Evolutionary conservation across 1,139 yeast species (phyloP), one percentile per base, ranked within the genome.

Genomic region (Meyerozyma guilliermondii): DNA sequence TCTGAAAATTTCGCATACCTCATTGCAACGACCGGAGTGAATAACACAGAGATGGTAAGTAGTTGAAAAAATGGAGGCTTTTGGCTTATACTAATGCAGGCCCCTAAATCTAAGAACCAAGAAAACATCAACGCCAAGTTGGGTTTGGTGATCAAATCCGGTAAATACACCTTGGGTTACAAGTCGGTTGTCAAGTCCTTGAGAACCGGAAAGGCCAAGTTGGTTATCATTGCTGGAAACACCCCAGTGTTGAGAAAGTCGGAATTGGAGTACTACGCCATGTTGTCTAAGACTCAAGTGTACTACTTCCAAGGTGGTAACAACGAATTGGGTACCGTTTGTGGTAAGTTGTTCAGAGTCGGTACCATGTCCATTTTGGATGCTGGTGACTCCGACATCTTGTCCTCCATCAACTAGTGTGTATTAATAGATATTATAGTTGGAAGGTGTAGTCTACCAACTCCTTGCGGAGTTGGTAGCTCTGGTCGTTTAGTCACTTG

Each of bases 291-390:
- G 88, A 88, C 97, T 72, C 83, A 82, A 70, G 96, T 92, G 65
- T 92, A 91, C 95, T 83, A 82, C 84, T 92, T 91, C 95, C 95
- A 87, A 78, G 98, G 98, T 81, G 96, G 97, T 77, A 91, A 91
- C 97, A 91, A 91, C 79, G 97, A 91, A 80, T 88, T 92, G 70
- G 98, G 98, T 81, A 94, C 99, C 66, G 96, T 96, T 62, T 92
- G 97, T 77, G 99, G 99, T 89, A 91, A 87, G 80, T 89, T 92
- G 70, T 92, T 94, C 97, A 91, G 98, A 81, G 98, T 92, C 65
- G 98, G 98, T 80, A 92, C 91, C 66, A 79, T 92, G 68, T 81
- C 98, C 65, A 74, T 94, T 66, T 79, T 91, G 69, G 98, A 94
- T 66, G 97, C 96, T 65, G 99, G 99, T 91, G 99, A 94, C 82